Percentiles rank a stretch among this genome's conserved stretches.
These are phyloP conservation scores for Apiotrichum porosum DNA, from an alignment of 1,284 basidiomycete genomes.

Conservation along the genomic window DNA sequence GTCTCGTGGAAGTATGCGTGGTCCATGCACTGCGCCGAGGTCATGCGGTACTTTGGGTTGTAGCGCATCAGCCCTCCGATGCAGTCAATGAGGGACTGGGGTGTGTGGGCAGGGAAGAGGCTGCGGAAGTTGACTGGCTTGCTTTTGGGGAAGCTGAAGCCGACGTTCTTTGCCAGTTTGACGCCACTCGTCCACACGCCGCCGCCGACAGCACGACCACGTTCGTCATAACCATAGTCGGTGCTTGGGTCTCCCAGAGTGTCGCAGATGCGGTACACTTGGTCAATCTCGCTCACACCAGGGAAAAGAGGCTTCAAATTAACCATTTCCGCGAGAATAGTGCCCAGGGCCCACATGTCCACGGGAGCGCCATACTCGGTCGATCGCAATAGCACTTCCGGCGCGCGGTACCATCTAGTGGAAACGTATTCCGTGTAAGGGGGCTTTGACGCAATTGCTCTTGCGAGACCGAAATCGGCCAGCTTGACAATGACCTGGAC, in stretches of 20 bases:
- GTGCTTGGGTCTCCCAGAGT: constrained; percentile 86
- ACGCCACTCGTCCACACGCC: constrained; percentile 82
- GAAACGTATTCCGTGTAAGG: constrained; percentile 99
- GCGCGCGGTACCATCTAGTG: constrained; percentile 98
- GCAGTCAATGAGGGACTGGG: constrained; percentile 78
- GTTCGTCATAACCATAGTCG: constrained; percentile 72
- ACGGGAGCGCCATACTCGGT: constrained; percentile 92
- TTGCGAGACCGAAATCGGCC: constrained; percentile 94
- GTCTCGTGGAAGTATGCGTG: constrained; percentile 77
- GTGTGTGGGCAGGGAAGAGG: constrained; percentile 74
- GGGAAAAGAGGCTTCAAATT: constrained; percentile 95
- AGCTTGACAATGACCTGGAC: constrained; percentile 97
- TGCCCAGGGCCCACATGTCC: constrained; percentile 98
- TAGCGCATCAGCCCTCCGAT: constrained; percentile 89
- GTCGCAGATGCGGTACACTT: constrained; percentile 83
- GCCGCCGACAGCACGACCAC: constrained; percentile 70
- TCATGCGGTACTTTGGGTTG: constrained; percentile 79
- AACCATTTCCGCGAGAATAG: constrained; percentile 94
- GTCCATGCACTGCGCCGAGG: constrained; percentile 76
- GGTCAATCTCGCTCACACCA: constrained; percentile 92
- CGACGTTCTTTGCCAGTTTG: constrained; percentile 76
- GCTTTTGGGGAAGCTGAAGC: constrained; percentile 86
- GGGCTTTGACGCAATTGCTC: constrained; percentile 80
- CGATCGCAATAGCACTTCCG: constrained; percentile 88
- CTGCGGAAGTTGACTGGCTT: constrained; percentile 69